Conservation (phyloP, 768 basidiomycete species). For the Lyophyllum decastes region DNA sequence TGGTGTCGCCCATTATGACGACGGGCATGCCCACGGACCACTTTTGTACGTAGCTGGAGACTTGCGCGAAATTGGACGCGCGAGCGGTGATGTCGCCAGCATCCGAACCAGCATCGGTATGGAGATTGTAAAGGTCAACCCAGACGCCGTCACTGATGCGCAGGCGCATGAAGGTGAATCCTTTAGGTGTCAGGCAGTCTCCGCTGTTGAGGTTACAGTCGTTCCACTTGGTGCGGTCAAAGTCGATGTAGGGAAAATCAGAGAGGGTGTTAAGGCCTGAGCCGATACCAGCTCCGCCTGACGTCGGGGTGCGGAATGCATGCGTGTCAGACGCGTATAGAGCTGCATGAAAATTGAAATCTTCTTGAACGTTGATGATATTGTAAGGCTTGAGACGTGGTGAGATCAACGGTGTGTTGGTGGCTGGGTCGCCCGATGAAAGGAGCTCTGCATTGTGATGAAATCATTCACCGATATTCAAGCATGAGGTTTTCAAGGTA, state of each 20-base stretch:
- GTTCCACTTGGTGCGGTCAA: conserved; percentile 31
- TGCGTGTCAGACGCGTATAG: conserved; percentile 37
- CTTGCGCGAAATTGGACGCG: conserved; percentile 32
- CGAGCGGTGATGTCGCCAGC: conserved; percentile 32
- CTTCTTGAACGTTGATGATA: conserved; percentile 36
- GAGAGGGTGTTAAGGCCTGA: conserved; percentile 39
- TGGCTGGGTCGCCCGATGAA: conserved; percentile 28
- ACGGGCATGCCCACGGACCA: conserved; percentile 35
- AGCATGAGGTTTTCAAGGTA: neutral
- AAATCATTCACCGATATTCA: neutral
- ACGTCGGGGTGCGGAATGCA: conserved; percentile 36
- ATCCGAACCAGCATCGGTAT: conserved; percentile 37
- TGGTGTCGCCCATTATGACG: conserved; percentile 40
- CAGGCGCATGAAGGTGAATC: conserved; percentile 38
- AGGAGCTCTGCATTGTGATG: conserved; percentile 18
- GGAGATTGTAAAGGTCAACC: conserved; percentile 39
- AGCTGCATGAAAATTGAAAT: conserved; percentile 39
- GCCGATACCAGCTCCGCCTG: conserved; percentile 35
- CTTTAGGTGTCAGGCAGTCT: conserved; percentile 40
- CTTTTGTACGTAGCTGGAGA: conserved; percentile 26
- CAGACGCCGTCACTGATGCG: conserved; percentile 31
- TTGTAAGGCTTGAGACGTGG: conserved; percentile 31
- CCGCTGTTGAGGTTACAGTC: conserved; percentile 29
- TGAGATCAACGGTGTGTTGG: conserved; percentile 32
- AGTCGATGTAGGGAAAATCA: conserved; percentile 33